Evolutionary conservation across 108 stramenopile genomes (phyloP).

Genomic region (Ochromonas danica): DNA sequence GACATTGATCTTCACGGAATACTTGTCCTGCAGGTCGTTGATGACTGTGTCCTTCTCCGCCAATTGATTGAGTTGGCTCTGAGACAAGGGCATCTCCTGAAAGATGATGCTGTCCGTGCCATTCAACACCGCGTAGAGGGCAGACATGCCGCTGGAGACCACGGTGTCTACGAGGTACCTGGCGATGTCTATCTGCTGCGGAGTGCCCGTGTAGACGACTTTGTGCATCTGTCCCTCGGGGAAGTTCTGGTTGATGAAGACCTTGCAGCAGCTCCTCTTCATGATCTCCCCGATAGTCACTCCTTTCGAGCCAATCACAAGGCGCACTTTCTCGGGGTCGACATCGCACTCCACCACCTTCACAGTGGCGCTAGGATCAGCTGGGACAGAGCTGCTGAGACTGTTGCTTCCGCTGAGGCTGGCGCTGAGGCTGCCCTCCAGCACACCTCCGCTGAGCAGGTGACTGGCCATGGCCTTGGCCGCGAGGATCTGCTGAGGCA

Average conservation of each 20-base stretch:
- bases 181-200: slow-evolving; percentile 27
- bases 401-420: background rate
- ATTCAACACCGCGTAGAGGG: background rate
- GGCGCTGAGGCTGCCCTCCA: background rate
- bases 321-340: slow-evolving; percentile 24
- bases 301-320: slow-evolving; percentile 35
- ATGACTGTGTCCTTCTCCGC: background rate
- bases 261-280: slow-evolving; percentile 8
- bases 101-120: background rate
- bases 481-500: background rate
- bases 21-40: background rate
- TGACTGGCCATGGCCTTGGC: background rate
- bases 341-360: background rate
- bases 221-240: background rate
- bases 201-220: slow-evolving; percentile 27
- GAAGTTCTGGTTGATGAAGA: slow-evolving; percentile 31
- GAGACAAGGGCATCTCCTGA: background rate
- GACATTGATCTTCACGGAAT: slow-evolving; percentile 33
- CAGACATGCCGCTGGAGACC: background rate
- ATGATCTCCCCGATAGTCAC: slow-evolving; percentile 30
- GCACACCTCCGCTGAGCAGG: background rate
- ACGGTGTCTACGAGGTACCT: slow-evolving; percentile 8
- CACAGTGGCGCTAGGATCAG: background rate
- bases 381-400: background rate
- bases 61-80: background rate